These are phyloP conservation scores for Ophiocordyceps camponoti-rufipedis DNA, from an alignment of 2,329 filamentous ascomycete species.

Conservation along the genomic window DNA sequence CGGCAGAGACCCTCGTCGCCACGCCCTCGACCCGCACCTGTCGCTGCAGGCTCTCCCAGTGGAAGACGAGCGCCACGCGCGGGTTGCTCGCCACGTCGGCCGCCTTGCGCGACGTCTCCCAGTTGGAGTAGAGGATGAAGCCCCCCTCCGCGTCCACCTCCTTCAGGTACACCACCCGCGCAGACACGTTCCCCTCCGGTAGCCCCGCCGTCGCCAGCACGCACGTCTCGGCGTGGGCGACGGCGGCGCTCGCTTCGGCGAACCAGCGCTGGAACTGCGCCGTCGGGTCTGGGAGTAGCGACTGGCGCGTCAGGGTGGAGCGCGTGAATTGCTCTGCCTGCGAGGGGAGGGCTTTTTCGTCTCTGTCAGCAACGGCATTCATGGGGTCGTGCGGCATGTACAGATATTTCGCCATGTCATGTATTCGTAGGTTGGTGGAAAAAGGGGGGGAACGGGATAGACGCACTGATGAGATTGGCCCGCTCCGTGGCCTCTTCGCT, in stretches of 20 bases:
- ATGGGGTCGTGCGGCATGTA: too few relatives aligned
- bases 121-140: constrained; percentile 90
- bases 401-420: too few relatives aligned
- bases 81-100: constrained; percentile 54
- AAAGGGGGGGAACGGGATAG: neutral
- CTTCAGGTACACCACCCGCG: constrained; percentile 85
- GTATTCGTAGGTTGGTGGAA: too few relatives aligned
- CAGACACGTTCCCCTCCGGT: constrained; percentile 67
- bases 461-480: constrained; percentile 30
- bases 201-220: constrained; percentile 71
- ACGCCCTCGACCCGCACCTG: constrained; percentile 80
- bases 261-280: constrained; percentile 88
- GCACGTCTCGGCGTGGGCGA: constrained; percentile 73
- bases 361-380: too few relatives aligned
- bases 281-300: constrained; percentile 51
- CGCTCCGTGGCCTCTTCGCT: too few relatives aligned
- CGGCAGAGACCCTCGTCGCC: constrained; percentile 44
- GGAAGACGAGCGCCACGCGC: constrained; percentile 72
- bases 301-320: constrained; percentile 37
- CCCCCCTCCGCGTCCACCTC: constrained; percentile 60
- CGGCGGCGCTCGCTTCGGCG: constrained; percentile 13
- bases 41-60: constrained; percentile 72
- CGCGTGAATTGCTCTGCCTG: constrained; percentile 58
- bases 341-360: neutral
- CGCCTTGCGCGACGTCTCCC: constrained; percentile 56